phyloP scores from a whole-genome alignment of 495 filamentous ascomycete species.

The Trichoderma gamsii region DNA sequence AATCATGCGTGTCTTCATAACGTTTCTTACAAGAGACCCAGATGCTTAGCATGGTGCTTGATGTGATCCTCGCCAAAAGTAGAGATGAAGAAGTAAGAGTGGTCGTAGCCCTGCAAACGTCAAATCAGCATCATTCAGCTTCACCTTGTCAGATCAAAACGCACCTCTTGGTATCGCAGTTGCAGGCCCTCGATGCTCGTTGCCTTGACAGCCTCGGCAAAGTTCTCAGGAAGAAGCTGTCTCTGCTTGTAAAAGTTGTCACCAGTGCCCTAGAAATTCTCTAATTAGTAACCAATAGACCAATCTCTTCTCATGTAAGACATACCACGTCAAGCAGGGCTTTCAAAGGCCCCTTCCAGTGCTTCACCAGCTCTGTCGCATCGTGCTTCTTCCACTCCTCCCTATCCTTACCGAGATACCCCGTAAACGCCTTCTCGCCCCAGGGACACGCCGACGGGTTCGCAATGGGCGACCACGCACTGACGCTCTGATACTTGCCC shows the following conservation, averaged over 20 bases:
- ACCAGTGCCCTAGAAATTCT: constrained; percentile 54
- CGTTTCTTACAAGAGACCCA: constrained; percentile 29
- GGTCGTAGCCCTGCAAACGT: constrained; percentile 69
- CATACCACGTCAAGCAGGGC: constrained; percentile 73
- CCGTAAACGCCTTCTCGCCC: constrained; percentile 91
- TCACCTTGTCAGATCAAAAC: too few species aligned
- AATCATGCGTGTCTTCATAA: neutral
- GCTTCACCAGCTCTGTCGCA: constrained; percentile 81
- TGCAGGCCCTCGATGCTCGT: constrained; percentile 59
- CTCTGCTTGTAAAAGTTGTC: constrained; percentile 94
- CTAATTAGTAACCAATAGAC: constrained; percentile 16
- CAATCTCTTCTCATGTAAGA: constrained; percentile 15
- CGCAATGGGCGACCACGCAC: constrained; percentile 85
- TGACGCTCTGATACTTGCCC: constrained; percentile 77
- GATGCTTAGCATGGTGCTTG: constrained; percentile 79
- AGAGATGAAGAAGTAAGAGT: constrained; percentile 93
- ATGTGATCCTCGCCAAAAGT: constrained; percentile 86
- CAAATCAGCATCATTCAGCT: neutral
- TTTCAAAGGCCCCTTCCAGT: constrained; percentile 63
- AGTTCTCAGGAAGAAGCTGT: constrained; percentile 90
- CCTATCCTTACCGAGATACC: constrained; percentile 70
- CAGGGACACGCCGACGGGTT: constrained; percentile 84
- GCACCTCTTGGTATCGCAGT: constrained; percentile 75
- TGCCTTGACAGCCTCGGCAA: constrained; percentile 70
- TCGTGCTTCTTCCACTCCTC: constrained; percentile 82